These are phyloP conservation scores for Curvularia lunata DNA, from an alignment of 2,329 filamentous ascomycete genomes.

Conservation along the genomic window DNA sequence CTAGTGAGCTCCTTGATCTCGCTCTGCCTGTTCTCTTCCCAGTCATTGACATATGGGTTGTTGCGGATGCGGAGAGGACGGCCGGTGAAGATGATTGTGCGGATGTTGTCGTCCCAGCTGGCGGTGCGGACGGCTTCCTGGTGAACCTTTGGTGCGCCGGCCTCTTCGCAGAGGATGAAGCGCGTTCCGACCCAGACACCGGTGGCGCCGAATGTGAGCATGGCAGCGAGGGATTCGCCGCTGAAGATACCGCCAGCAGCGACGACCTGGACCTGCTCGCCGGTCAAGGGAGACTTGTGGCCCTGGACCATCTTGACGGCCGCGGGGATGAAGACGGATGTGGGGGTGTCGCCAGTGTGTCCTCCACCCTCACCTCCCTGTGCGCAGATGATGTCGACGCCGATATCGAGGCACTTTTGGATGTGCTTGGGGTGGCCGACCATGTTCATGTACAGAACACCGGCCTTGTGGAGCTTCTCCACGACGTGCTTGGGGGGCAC, in stretches of 20 bases:
- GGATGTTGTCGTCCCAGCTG: conserved; percentile 92
- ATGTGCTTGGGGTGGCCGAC: conserved; percentile 99
- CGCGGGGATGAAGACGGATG: conserved; percentile 87
- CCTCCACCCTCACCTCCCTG: conserved; percentile 98
- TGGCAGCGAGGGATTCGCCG: conserved; percentile 85
- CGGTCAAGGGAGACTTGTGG: conserved; percentile 85
- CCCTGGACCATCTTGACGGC: conserved; percentile 82
- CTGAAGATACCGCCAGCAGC: conserved; percentile 95
- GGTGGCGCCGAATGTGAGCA: conserved; percentile 88
- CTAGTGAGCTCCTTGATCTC: conserved; percentile 93
- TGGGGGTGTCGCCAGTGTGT: conserved; percentile 93
- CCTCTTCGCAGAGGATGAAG: conserved; percentile 93
- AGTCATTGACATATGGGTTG: conserved; percentile 93
- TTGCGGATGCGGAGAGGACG: conserved; percentile 91
- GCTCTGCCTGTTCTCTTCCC: conserved; percentile 86
- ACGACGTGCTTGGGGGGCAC: conserved; percentile 89
- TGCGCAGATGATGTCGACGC: conserved; percentile 95
- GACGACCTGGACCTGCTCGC: conserved; percentile 85
- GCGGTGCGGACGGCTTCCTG: conserved; percentile 94
- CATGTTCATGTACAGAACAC: conserved; percentile 99
- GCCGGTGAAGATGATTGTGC: conserved; percentile 98
- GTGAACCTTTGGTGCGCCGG: conserved; percentile 89
- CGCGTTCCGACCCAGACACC: conserved; percentile 97
- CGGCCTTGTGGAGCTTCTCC: conserved; percentile 84
- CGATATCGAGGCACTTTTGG: conserved; percentile 86